Conservation (phyloP, 148 eudicot species). For the Spergularia bocconei region DNA sequence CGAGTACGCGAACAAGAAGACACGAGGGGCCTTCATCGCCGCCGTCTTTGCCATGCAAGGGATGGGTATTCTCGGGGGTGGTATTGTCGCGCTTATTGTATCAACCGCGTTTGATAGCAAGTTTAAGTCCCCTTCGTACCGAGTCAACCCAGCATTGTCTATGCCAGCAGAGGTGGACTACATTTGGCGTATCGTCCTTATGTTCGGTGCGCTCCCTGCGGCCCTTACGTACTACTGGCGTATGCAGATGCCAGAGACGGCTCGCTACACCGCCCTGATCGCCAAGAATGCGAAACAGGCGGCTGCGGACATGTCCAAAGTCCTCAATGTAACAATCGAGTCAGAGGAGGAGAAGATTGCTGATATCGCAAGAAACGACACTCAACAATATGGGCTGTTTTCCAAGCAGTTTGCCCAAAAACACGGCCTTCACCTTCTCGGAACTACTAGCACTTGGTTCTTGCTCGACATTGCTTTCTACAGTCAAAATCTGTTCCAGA, state of each 20-base stretch:
- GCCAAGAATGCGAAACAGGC: constrained; percentile 52
- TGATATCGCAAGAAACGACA: neutral
- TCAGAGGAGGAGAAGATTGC: constrained; percentile 11
- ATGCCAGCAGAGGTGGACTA: constrained; percentile 35
- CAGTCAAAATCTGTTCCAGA: constrained; percentile 69
- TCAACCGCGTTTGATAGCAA: constrained; percentile 35
- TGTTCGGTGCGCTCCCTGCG: constrained; percentile 59
- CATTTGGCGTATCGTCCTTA: constrained; percentile 36
- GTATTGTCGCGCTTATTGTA: constrained; percentile 42
- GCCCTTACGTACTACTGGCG: constrained; percentile 46
- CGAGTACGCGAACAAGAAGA: constrained; percentile 72
- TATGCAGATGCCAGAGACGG: constrained; percentile 68
- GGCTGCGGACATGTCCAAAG: constrained; percentile 23
- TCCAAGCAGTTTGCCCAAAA: neutral
- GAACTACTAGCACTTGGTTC: constrained; percentile 28
- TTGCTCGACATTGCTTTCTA: constrained; percentile 46
- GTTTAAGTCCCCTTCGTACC: constrained; percentile 20
- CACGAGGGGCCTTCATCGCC: constrained; percentile 62
- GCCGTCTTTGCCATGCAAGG: constrained; percentile 84
- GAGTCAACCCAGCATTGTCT: neutral
- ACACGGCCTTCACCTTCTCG: constrained; percentile 18
- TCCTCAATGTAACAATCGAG: neutral
- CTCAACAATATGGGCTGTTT: constrained; percentile 12
- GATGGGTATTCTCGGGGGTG: constrained; percentile 52
- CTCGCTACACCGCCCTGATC: constrained; percentile 56